These are phyloP conservation scores for Strobilomyces dryophilus DNA, from an alignment of 768 basidiomycete genomes.

Conservation along the genomic window DNA sequence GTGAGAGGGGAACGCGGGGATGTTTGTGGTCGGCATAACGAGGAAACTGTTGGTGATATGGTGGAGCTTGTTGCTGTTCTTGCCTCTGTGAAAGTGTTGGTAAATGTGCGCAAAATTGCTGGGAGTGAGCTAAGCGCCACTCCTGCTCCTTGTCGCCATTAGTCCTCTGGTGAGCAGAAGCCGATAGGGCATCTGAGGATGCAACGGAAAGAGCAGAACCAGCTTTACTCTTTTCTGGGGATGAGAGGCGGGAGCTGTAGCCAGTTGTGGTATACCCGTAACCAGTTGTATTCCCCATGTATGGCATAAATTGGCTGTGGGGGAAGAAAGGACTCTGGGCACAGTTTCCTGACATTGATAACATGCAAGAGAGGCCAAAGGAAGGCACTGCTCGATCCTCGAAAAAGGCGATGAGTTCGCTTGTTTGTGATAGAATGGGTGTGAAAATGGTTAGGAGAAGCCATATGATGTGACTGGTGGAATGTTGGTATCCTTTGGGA, in stretches of 20 bases:
- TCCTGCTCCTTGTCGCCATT: conserved; percentile 14
- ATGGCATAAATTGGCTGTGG: conserved; percentile 38
- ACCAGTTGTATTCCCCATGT: conserved; percentile 33
- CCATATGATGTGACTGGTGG: conserved; percentile 37
- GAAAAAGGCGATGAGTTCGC: conserved; percentile 72
- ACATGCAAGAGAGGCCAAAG: conserved; percentile 47
- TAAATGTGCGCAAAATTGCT: conserved; percentile 36
- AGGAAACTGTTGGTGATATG: conserved; percentile 42
- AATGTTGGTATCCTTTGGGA: conserved; percentile 45
- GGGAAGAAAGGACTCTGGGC: conserved; percentile 29
- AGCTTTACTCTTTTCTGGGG: conserved; percentile 42
- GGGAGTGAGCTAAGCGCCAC: conserved; percentile 33
- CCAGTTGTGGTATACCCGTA: conserved; percentile 34
- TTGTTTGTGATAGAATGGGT: conserved; percentile 61
- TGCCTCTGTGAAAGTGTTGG: conserved; percentile 39
- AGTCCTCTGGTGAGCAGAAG: conserved; percentile 38
- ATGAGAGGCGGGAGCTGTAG: conserved; percentile 42
- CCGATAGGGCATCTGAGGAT: conserved; percentile 22
- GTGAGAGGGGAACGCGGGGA: conserved; percentile 69
- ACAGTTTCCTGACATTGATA: conserved; percentile 45
- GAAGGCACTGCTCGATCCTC: conserved; percentile 48
- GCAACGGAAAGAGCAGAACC: conserved; percentile 27
- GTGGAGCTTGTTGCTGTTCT: conserved; percentile 21
- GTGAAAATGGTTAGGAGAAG: conserved; percentile 41
- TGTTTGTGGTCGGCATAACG: conserved; percentile 60